Evolutionary conservation across 148 eudicot genomes (phyloP), one percentile per base, ranked within the genome.

Genomic region (Cornus florida): DNA sequence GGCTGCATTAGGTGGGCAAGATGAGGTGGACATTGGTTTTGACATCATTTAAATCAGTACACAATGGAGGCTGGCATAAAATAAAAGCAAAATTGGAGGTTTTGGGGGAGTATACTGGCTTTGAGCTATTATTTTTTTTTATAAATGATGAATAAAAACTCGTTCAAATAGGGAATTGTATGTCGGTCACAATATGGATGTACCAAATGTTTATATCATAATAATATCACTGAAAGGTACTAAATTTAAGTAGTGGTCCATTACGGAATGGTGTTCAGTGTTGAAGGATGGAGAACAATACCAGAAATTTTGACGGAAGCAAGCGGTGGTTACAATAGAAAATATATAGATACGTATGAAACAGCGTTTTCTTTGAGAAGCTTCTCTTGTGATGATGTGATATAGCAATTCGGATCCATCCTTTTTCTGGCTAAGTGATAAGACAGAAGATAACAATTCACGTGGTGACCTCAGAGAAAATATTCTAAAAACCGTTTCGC

Each of bases 31-130:
- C 41, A 23, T 75, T 43, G 56, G 70, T 75, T 39, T 62, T 38
- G 20, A 35, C 28, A 20, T 73, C 0, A 19, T 5, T 62, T 14
- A 6, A 39, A 35, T 28, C 5, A 39, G 33, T 20, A 5, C 13
- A 24, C 24, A 12, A 4, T 48, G 65, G 7, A 10, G 17, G 62
- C 8, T 67, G 14, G 28, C 38, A 1, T 41, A 76, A 76, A 76
- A 50, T 67, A 10, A 67, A 7, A 68, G 46, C 65, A 76, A 68
- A 76, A 68, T 76, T 76, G 72, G 72, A 76, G 72, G 66, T 64
- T 76, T 46, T 64, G 48, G 46, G 79, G 71, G 28, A 50, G 43
- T 31, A n/a, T 38, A 35, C 31, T 19, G 16, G 65, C 17, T 50
- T 20, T 31, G 72, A 76, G 79, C 72, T n/a, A n/a, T n/a, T n/a